Base-by-base conservation (phyloP, 176 grass and related monocot genomes). In the Tillandsia leiboldiana region DNA sequence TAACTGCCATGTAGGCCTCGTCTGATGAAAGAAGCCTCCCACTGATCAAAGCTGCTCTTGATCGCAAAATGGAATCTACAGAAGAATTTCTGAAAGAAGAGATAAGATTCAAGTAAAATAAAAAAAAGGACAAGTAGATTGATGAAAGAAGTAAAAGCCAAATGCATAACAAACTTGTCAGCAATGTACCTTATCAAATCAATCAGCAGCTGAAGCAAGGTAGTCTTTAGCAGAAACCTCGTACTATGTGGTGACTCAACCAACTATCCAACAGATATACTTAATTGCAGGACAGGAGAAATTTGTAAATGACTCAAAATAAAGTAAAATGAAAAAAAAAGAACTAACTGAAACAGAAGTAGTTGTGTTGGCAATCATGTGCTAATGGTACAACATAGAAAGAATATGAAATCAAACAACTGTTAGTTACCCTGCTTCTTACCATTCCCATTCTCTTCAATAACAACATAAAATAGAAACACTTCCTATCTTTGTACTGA, bases 21-120 rank as follows among this genome's bases (percentile, higher is more conserved):
- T 70, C 71, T 85, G 77, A 92, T 68, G 83, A 87, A 72, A 96
- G 83, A 81, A 96, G 84, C 79, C 93, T 89, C 64, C 88, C 93
- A 66, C 93, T 86, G 66, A 90, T 80, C 65, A 96, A 85, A 62
- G 74, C 77, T 79, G 89, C 88, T 75, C 93, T 89, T 74, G 93
- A 92, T 77, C 73, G 81, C 78, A 92, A 78, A 81, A 92, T 63
- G 66, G 93, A 77, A 83, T 92, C 86, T 20, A 81, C 48, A 48
- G 84, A 90, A 71, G 83, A 78, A 83, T 92, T 83, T 12, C 93
- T 96, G 63, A 17, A 81, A n/a, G 72, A 48, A 10, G 10, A 63
- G 61, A 42, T 42, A 42, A 42, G 4, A 42, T 42, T 42, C 33
- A 42, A 42, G 3, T 3, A 42, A 42, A 42, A 42, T 3, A 6